These are phyloP conservation scores for Trypanosoma vivax DNA, from an alignment of 208 protist species.

Conservation along the genomic window DNA sequence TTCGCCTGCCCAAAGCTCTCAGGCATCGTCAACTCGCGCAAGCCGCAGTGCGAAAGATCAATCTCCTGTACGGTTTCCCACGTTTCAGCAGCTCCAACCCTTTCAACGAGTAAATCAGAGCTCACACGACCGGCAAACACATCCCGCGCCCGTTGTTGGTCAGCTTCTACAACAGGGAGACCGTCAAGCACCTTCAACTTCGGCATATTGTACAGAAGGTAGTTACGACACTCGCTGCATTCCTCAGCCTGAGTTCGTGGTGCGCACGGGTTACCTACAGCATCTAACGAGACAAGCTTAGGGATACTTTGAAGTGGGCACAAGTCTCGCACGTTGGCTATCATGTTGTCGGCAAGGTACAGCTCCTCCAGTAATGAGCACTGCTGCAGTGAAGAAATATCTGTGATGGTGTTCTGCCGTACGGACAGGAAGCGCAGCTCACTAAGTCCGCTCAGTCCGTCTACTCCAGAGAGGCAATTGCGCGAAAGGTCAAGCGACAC, in stretches of 20 bases:
- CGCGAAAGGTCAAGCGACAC: constrained; percentile 53
- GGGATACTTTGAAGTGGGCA: constrained; percentile 62
- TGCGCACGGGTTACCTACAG: constrained; percentile 78
- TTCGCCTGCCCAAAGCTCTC: constrained; percentile 54
- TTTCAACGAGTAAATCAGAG: constrained; percentile 62
- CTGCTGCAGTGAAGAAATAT: constrained; percentile 29
- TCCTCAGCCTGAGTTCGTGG: constrained; percentile 1
- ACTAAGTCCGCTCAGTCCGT: constrained; percentile 29
- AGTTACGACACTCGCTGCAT: constrained; percentile 54
- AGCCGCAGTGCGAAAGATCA: constrained; percentile 70
- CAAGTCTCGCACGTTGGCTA: constrained; percentile 64
- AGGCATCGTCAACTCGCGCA: constrained; percentile 67
- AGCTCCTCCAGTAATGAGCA: constrained; percentile 61
- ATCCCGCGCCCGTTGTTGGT: constrained; percentile 51
- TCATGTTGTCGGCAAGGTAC: constrained; percentile 82
- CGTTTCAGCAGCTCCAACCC: constrained; percentile 18
- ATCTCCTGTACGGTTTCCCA: constrained; percentile 52
- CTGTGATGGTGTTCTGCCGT: constrained; percentile 76
- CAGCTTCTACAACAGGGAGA: constrained; percentile 41
- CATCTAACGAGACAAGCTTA: constrained; percentile 87
- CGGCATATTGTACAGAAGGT: constrained; percentile 87
- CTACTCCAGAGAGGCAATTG: constrained; percentile 53
- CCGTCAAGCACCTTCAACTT: constrained; percentile 90
- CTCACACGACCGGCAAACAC: constrained; percentile 78
- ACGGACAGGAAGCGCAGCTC: constrained; percentile 75